Evolutionary conservation across 768 basidiomycete species (phyloP), one percentile per base, ranked within the genome.

Genomic region (Tricholoma matsutake): DNA sequence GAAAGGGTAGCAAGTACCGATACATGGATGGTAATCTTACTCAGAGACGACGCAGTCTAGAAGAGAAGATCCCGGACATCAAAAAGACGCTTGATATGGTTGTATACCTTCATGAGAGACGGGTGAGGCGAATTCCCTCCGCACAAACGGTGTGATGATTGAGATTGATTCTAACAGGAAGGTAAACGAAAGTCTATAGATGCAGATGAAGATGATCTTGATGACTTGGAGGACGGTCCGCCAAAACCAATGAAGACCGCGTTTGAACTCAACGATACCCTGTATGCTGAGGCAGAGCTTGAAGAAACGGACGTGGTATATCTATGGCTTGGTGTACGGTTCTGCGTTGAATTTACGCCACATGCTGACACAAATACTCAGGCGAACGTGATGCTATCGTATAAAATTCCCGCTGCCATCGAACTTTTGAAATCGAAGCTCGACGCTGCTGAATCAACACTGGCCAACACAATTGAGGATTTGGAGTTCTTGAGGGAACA

Each of bases 321-420:
- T 68, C 79, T 99, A 28, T 99, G 97, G 96, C 86, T 99, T 18
- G 96, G 96, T 31, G 96, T 98, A 76, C 69, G 90, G 76, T 29
- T 49, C 22, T 60, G 56, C 22, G 8, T 41, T 20, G 56, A 29
- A n/a, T 39, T 57, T 35, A 37, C 39, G 29, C 35, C 25, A 25
- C 43, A 39, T 32, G 53, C 25, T 18, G 11, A 35, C 28, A 54
- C 9, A 49, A 16, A 16, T 3, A 13, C 35, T 9, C 64, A 98
- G 96, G 97, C 97, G 6, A 98, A 98, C 64, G 94, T 96, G 2
- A 98, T 98, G 96, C 80, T 99, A 1, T 92, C 94, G 0, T 99
- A 99, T 78, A 90, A 89, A 63, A 76, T 96, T 25, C 81, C 85
- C 1, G 86, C 84, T 14, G 97, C 97, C 1, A 83, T 89, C 59